These are phyloP conservation scores for Allium sativum DNA, from an alignment of 106 monocot species.

Conservation along the genomic window DNA sequence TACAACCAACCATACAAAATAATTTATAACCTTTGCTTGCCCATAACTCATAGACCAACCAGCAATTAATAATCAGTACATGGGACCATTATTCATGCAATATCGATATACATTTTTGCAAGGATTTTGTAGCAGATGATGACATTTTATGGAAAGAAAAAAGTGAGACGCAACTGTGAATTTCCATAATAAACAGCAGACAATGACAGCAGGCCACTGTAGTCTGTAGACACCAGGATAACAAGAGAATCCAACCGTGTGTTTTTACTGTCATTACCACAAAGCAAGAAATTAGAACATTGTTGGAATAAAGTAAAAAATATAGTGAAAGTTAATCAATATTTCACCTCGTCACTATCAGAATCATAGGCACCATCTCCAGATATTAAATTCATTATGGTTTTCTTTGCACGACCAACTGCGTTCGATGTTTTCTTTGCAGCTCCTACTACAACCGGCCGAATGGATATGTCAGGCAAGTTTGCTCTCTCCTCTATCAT, in stretches of 20 bases:
- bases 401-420: constrained; percentile 46
- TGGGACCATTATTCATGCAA: no score
- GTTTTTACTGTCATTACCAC: not conserved
- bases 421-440: constrained; percentile 60
- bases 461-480: constrained; percentile 50
- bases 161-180: no score
- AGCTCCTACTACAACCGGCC: constrained; percentile 59
- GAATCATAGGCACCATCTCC: constrained; percentile 7
- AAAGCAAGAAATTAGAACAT: not conserved
- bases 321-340: not conserved
- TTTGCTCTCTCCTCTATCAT: constrained; percentile 84
- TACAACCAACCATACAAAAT: not conserved
- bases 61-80: no score
- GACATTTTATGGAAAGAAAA: no score
- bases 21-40: not conserved
- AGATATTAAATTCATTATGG: constrained; percentile 45
- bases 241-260: not conserved
- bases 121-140: no score
- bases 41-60: not conserved
- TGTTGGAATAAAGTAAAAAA: not conserved
- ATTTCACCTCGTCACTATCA: constrained; percentile 18
- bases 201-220: no score
- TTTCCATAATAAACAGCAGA: no score
- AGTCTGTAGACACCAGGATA: no score
- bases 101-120: no score